Base-by-base conservation (phyloP, 2,329 filamentous ascomycete genomes). In the Elsinoe perseae region DNA sequence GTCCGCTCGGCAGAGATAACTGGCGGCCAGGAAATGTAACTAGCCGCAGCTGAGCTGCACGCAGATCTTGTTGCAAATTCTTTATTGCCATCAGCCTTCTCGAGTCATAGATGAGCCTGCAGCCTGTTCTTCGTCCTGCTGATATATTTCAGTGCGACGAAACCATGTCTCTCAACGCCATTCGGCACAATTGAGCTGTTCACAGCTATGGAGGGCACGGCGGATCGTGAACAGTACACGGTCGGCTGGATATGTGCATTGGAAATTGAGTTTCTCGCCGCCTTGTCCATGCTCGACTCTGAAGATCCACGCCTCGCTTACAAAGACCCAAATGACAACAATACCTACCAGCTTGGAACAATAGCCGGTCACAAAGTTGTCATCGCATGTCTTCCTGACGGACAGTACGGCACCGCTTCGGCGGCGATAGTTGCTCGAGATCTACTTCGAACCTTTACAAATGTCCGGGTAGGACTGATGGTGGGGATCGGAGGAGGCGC, bases 401-500 rank as follows among this genome's bases (percentile, higher is more conserved):
- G 64, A 9, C 50, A 36, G 3, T 58, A 56, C 9, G 63, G 64
- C 3, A 57, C 38, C 0, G 43, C 42, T 4, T 57, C 61, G 18
- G 60, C 64, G 2, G 56, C 63, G 1, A 18, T 25, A 10, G 58
- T 61, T 16, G 61, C 61, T 1, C 50, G 40, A 23, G 38, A 60
- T 4, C 59, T 60, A 56, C 36, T 25, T n/a, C 43, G 54, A 2
- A 56, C 54, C 16, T 63, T 63, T 38, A n/a, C 10, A 42, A 25
- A 34, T 20, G 14, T 54, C 10, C 34, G 18, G 0, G 9, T 64
- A 20, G 61, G 63, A 5, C 43, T 65, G 3, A 59, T 64, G 58
- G 63, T 65, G 1, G 63, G 63, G 3, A 62, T 65, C n/a, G 63
- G 62, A 14, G 63, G 63, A 4, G 63, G 62, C 8, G 60, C 62